These are phyloP conservation scores for Torrubiellomyces zombiae DNA, from an alignment of 2,329 filamentous ascomycete genomes.

Conservation along the genomic window DNA sequence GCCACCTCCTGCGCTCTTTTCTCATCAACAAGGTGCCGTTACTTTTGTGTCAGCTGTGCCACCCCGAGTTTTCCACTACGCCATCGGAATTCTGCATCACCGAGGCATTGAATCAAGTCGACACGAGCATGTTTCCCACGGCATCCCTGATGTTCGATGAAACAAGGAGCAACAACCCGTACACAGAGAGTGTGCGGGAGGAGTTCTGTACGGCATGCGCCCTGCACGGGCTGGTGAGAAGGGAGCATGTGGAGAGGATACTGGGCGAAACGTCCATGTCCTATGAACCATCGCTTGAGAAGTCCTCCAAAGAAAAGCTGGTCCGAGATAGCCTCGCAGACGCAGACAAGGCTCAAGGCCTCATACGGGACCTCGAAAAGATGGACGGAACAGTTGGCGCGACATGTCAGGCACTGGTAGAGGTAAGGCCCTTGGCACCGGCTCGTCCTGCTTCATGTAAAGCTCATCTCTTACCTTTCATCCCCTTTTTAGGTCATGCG, in stretches of 20 bases:
- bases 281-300: slow-evolving; percentile 55
- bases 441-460: no score
- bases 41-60: slow-evolving; percentile 32
- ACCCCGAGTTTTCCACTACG: slow-evolving; percentile 58
- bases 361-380: slow-evolving; percentile 69
- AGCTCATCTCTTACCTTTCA: background rate
- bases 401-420: slow-evolving; percentile 60
- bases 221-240: slow-evolving; percentile 67
- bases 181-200: slow-evolving; percentile 41
- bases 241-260: slow-evolving; percentile 61
- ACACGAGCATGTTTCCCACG: slow-evolving; percentile 57
- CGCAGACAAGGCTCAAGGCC: slow-evolving; percentile 54
- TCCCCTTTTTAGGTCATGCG: slow-evolving; percentile 39
- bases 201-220: slow-evolving; percentile 86
- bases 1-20: slow-evolving; percentile 70
- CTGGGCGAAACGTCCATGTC: slow-evolving; percentile 75
- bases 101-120: slow-evolving; percentile 63
- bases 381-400: slow-evolving; percentile 87
- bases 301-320: slow-evolving; percentile 62
- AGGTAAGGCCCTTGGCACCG: slow-evolving; percentile 28
- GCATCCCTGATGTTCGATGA: slow-evolving; percentile 43
- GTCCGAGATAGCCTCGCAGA: slow-evolving; percentile 65
- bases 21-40: slow-evolving; percentile 53
- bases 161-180: slow-evolving; percentile 37
- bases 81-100: slow-evolving; percentile 54